Evolutionary conservation across 129 eudicot genomes (phyloP).

Genomic region (Artemisia argyi): DNA sequence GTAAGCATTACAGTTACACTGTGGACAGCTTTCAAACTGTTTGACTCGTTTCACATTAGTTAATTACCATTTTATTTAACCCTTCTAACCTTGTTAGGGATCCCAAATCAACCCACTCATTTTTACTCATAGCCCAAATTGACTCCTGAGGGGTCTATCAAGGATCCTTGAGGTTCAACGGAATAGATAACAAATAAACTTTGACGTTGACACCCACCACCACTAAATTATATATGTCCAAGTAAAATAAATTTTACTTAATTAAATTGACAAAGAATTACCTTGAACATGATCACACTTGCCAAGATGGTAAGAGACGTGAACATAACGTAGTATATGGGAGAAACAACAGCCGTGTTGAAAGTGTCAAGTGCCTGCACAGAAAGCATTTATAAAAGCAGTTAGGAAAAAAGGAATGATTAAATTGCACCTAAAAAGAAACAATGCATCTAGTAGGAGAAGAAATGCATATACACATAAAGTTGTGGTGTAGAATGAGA

Average conservation of each 20-base stretch:
- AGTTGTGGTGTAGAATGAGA: not conserved
- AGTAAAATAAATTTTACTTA: not conserved
- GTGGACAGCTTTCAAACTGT: not conserved
- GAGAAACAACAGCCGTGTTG: slow-evolving; percentile 93
- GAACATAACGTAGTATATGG: slow-evolving; percentile 91
- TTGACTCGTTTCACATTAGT: not conserved
- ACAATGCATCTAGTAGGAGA: not conserved
- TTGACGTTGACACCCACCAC: not conserved
- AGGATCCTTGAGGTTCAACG: not conserved
- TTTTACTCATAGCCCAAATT: too few relatives aligned
- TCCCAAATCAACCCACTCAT: too few relatives aligned
- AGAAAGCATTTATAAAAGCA: too few relatives aligned
- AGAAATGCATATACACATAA: too few relatives aligned
- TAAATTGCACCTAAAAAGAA: not conserved
- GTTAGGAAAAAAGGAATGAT: not conserved
- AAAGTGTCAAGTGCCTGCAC: slow-evolving; percentile 97
- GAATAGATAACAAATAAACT: not conserved
- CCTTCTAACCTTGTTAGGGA: too few relatives aligned
- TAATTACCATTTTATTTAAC: too few relatives aligned
- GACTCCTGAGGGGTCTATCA: too few relatives aligned
- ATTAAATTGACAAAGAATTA: slow-evolving; percentile 29
- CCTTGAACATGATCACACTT: slow-evolving; percentile 97
- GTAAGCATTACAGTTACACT: not conserved
- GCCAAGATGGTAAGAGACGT: slow-evolving; percentile 86
- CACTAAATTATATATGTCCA: not conserved